Conservation (phyloP, 164 flowering plant genomes). For the Berberis thunbergii region DNA sequence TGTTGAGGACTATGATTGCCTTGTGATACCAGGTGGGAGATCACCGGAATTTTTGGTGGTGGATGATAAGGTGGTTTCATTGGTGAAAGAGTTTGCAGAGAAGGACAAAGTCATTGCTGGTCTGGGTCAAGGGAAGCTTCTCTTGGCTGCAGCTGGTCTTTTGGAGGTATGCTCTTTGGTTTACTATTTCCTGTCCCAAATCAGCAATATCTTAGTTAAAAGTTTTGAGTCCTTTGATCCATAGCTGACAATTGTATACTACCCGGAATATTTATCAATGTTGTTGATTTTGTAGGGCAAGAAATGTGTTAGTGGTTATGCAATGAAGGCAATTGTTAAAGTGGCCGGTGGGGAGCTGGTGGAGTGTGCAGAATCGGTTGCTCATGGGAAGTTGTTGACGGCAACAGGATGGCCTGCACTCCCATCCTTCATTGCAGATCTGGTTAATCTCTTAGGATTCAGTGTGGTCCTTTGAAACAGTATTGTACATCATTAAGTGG, state of each 20-base stretch:
- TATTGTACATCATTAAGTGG: not conserved
- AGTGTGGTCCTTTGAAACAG: not conserved
- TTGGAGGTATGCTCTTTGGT: constrained; percentile 10
- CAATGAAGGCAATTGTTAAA: constrained; percentile 22
- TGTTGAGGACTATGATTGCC: constrained; percentile 23
- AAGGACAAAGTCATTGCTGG: constrained; percentile 20
- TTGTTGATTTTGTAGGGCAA: constrained; percentile 17
- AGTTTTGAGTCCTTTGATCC: no score
- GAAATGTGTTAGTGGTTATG: constrained; percentile 21
- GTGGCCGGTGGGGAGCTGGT: constrained; percentile 22
- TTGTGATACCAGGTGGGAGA: constrained; percentile 29
- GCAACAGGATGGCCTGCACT: constrained; percentile 26
- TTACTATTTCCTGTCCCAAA: no score
- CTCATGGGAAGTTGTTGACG: constrained; percentile 22
- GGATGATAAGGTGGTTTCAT: constrained; percentile 23
- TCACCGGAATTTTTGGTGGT: constrained; percentile 26
- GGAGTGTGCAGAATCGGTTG: constrained; percentile 15
- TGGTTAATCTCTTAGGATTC: constrained; percentile 14
- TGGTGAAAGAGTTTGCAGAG: constrained; percentile 21
- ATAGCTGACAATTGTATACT: not conserved
- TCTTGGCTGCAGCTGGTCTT: constrained; percentile 28
- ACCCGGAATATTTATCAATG: not conserved
- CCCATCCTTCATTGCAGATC: constrained; percentile 19
- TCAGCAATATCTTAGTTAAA: no score
- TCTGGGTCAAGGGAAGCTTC: constrained; percentile 23